phyloP scores from a whole-genome alignment of 768 basidiomycete species.

The Lentinula guzmanii region DNA sequence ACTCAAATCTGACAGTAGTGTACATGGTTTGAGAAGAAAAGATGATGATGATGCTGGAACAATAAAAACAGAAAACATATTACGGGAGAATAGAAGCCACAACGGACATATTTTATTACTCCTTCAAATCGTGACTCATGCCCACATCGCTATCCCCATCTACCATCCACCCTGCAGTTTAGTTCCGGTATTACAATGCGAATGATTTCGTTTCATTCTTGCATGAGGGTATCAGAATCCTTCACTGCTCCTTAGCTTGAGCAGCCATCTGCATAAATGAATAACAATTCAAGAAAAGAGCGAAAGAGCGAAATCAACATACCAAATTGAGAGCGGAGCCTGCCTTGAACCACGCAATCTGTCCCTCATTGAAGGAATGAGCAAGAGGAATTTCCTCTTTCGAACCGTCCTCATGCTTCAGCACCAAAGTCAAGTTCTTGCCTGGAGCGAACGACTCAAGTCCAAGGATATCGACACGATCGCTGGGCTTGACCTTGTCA shows the following conservation, averaged over 20 bases:
- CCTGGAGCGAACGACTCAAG: slow-evolving; percentile 87
- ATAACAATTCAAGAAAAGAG: slow-evolving; percentile 8
- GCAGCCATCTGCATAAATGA: slow-evolving; percentile 51
- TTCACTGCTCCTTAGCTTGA: slow-evolving; percentile 42
- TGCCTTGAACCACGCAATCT: slow-evolving; percentile 98
- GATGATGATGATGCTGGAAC: background rate
- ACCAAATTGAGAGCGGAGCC: slow-evolving; percentile 91
- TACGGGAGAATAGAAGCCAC: background rate
- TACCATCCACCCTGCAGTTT: background rate
- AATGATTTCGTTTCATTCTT: too few relatives aligned
- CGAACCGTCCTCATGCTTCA: slow-evolving; percentile 79
- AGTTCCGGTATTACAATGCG: too few relatives aligned
- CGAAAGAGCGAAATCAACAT: slow-evolving; percentile 16
- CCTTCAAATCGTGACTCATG: background rate
- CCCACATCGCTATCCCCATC: too few relatives aligned
- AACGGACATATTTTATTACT: background rate
- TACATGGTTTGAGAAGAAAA: background rate
- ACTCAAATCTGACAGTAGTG: too few relatives aligned
- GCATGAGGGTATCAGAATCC: background rate
- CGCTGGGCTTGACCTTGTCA: slow-evolving; percentile 82
- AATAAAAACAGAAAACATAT: background rate
- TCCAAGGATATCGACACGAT: slow-evolving; percentile 86
- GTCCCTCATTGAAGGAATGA: slow-evolving; percentile 95
- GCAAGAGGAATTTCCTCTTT: slow-evolving; percentile 75
- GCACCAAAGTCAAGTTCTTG: slow-evolving; percentile 78